phyloP scores from a whole-genome alignment of 2,329 filamentous ascomycete species.

The Diaporthe caulivora region DNA sequence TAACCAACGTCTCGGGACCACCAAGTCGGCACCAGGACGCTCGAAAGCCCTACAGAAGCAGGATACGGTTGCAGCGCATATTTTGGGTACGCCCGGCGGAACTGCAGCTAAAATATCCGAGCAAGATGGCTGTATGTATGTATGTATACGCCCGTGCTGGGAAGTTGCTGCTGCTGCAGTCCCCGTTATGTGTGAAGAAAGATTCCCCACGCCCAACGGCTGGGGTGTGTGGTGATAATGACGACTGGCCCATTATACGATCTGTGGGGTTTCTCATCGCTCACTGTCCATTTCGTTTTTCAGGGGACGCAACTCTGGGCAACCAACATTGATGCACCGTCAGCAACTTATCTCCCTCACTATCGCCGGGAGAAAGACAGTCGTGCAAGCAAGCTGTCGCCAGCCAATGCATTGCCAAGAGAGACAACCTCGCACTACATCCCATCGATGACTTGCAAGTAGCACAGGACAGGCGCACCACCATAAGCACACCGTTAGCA shows the following conservation, averaged over 20 bases:
- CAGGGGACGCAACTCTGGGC: not conserved
- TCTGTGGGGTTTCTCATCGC: slow-evolving; percentile 1
- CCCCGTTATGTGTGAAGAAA: too few relatives aligned
- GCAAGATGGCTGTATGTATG: slow-evolving; percentile 11
- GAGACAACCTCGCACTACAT: not conserved
- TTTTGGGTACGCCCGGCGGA: not conserved
- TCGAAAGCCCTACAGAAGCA: slow-evolving; percentile 26
- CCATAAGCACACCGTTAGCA: not conserved
- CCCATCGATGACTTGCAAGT: not conserved
- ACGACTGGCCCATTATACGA: not conserved
- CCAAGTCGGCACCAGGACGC: not conserved
- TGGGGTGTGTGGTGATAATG: not conserved
- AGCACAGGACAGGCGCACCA: not conserved
- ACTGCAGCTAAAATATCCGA: slow-evolving; percentile 24
- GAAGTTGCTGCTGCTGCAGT: too few relatives aligned
- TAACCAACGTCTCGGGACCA: slow-evolving; percentile 10
- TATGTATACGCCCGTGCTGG: too few relatives aligned
- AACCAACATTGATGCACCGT: not conserved
- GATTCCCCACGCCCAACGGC: too few relatives aligned
- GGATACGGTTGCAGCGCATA: slow-evolving; percentile 19
- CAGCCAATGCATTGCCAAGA: not conserved
- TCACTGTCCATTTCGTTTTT: slow-evolving; percentile 5
- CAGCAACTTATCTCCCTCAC: slow-evolving; percentile 17
- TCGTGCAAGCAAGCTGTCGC: too few relatives aligned
- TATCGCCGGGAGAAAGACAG: not conserved